Evolutionary conservation across 2,329 filamentous ascomycete genomes (phyloP).

Genomic region (Pezicula carpinea): DNA sequence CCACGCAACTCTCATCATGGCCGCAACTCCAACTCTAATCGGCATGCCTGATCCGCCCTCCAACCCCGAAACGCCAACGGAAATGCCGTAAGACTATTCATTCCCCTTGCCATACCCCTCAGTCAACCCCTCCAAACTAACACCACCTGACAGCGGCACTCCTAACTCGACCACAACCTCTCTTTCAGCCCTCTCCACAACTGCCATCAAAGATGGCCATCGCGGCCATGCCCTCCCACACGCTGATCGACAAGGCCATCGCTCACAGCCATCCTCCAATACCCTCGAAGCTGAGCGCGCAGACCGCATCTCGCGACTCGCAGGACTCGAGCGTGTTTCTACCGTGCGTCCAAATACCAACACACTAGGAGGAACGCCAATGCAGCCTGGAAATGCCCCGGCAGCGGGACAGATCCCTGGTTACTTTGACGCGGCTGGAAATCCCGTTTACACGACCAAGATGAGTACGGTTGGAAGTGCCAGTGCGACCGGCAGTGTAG

Average conservation of each 20-base stretch:
- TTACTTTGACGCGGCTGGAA: conserved; percentile 77
- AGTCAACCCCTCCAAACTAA: conserved; percentile 17
- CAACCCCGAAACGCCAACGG: conserved; percentile 79
- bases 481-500: conserved; percentile 76
- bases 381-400: conserved; percentile 6
- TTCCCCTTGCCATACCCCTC: conserved; percentile 9
- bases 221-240: conserved; percentile 70
- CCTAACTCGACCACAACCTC: conserved; percentile 91
- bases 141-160: conserved; percentile 65
- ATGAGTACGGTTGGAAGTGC: conserved; percentile 90
- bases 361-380: conserved; percentile 29
- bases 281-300: conserved; percentile 88
- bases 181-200: conserved; percentile 85
- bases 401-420: conserved; percentile 44
- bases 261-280: conserved; percentile 58
- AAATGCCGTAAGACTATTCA: conserved; percentile 66
- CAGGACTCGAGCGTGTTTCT: conserved; percentile 83
- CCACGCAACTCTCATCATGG: conserved; percentile 9
- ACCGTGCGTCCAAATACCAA: conserved; percentile 53
- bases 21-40: conserved; percentile 56
- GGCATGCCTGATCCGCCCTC: conserved; percentile 80
- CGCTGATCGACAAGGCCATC: conserved; percentile 49
- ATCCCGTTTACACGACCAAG: conserved; percentile 61
- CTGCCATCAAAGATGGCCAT: conserved; percentile 94
- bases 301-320: conserved; percentile 90